A percentile compares a stretch with the other conserved stretches of the same genome.
Conservation (phyloP, 2,329 filamentous ascomycete species). For the Davidsoniella neocaledoniae region DNA sequence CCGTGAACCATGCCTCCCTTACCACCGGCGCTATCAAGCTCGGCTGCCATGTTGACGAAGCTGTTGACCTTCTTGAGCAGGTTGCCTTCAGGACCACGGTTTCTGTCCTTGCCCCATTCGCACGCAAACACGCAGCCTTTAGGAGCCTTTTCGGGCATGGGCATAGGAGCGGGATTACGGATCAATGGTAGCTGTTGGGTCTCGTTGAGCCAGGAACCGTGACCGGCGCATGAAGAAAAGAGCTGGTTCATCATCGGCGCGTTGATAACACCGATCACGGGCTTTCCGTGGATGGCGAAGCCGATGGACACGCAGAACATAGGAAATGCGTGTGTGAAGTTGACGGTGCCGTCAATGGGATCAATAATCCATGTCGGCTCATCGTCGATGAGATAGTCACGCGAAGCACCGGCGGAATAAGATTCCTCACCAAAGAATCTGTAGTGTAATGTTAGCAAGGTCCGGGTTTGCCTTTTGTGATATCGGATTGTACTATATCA, state of each 20-base stretch:
- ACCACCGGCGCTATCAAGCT: conserved; percentile 42
- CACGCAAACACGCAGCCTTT: conserved; percentile 56
- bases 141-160: conserved; percentile 47
- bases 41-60: conserved; percentile 58
- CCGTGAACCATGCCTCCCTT: conserved; percentile 69
- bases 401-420: conserved; percentile 50
- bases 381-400: conserved; percentile 48
- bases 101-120: conserved; percentile 65
- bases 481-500: neutral
- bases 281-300: conserved; percentile 41
- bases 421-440: conserved; percentile 66
- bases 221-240: conserved; percentile 49
- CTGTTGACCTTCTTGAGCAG: conserved; percentile 55
- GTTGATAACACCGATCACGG: conserved; percentile 54
- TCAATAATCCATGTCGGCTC: conserved; percentile 61
- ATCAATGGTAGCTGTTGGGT: conserved; percentile 46
- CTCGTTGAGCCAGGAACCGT: conserved; percentile 54
- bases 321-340: conserved; percentile 65
- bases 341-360: conserved; percentile 64
- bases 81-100: conserved; percentile 49
- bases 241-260: conserved; percentile 53
- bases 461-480: neutral
- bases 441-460: neutral
- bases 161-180: conserved; percentile 37
- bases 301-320: conserved; percentile 71